Percentiles rank a stretch among this genome's conserved stretches.
Evolutionary conservation across 768 basidiomycete genomes (phyloP).

Genomic region (Trametes cubensis): DNA sequence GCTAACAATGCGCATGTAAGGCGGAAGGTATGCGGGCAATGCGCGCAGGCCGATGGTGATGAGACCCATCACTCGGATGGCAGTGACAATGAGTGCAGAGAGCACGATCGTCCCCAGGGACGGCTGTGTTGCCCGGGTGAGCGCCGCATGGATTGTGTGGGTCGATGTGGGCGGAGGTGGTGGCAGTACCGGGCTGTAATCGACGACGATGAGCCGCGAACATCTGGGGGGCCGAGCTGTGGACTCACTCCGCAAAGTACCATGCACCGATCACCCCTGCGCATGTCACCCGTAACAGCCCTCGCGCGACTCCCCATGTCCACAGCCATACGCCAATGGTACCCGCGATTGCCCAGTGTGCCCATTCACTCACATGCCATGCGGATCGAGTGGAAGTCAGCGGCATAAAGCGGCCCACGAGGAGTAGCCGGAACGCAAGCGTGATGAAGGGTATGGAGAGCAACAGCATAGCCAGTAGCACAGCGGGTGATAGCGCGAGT

Average conservation of each 20-base stretch:
- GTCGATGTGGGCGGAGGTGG: slow-evolving; percentile 56
- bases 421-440: slow-evolving; percentile 73
- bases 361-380: slow-evolving; percentile 65
- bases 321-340: slow-evolving; percentile 63
- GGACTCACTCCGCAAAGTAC: slow-evolving; percentile 75
- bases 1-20: slow-evolving; percentile 45
- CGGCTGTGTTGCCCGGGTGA: slow-evolving; percentile 77
- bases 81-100: slow-evolving; percentile 74
- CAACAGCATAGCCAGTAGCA: slow-evolving; percentile 68
- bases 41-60: slow-evolving; percentile 53
- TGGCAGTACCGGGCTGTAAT: slow-evolving; percentile 32
- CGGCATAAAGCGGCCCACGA: slow-evolving; percentile 62
- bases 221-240: not conserved
- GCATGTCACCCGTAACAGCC: slow-evolving; percentile 72
- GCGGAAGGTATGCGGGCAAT: slow-evolving; percentile 57
- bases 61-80: slow-evolving; percentile 61
- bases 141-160: slow-evolving; percentile 74
- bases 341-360: slow-evolving; percentile 70
- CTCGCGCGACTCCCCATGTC: slow-evolving; percentile 79
- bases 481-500: slow-evolving; percentile 70
- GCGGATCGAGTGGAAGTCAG: slow-evolving; percentile 48
- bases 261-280: slow-evolving; percentile 88
- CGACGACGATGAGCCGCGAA: not conserved
- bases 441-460: slow-evolving; percentile 80
- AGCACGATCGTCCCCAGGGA: slow-evolving; percentile 81